phyloP scores from a whole-genome alignment of 2,329 filamentous ascomycete genomes.

The Alternaria dauci region DNA sequence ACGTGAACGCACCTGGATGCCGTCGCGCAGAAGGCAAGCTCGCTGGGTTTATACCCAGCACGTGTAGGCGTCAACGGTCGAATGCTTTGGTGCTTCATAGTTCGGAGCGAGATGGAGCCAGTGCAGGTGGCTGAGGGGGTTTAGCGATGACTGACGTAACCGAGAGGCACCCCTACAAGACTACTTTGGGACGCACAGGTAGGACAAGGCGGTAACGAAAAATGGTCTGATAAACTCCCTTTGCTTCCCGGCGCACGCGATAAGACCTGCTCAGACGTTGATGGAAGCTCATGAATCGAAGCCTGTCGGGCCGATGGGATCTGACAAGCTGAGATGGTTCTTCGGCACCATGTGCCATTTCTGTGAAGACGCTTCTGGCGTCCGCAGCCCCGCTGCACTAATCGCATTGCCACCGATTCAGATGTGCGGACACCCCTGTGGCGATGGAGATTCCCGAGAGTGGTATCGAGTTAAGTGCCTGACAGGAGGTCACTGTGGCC shows the following conservation, averaged over 20 bases:
- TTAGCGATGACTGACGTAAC: slow-evolving; percentile 13
- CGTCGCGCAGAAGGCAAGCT: slow-evolving; percentile 9
- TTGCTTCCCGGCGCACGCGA: slow-evolving; percentile 2
- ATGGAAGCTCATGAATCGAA: slow-evolving; percentile 5
- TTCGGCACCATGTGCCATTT: slow-evolving; percentile 10
- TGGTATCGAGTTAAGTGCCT: slow-evolving; percentile 12
- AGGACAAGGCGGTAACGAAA: neutral
- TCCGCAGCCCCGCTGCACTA: slow-evolving; percentile 25
- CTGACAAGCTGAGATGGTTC: slow-evolving; percentile 22
- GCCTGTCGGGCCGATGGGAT: slow-evolving; percentile 22
- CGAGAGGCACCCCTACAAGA: slow-evolving; percentile 1
- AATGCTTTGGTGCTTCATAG: slow-evolving; percentile 8
- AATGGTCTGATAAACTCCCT: neutral
- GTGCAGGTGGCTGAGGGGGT: slow-evolving; percentile 3
- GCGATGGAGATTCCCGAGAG: slow-evolving; percentile 26
- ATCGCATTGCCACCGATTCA: slow-evolving; percentile 27
- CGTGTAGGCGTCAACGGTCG: slow-evolving; percentile 15
- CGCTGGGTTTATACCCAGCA: slow-evolving; percentile 12
- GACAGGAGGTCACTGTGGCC: neutral
- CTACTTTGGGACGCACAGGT: neutral
- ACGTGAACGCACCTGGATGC: slow-evolving; percentile 12
- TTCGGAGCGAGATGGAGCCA: neutral
- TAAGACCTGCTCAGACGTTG: slow-evolving; percentile 5
- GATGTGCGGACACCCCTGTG: slow-evolving; percentile 21
- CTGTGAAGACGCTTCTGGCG: slow-evolving; percentile 19